Conservation (phyloP, 2,329 filamentous ascomycete genomes). For the Colletotrichum sp. region DNA sequence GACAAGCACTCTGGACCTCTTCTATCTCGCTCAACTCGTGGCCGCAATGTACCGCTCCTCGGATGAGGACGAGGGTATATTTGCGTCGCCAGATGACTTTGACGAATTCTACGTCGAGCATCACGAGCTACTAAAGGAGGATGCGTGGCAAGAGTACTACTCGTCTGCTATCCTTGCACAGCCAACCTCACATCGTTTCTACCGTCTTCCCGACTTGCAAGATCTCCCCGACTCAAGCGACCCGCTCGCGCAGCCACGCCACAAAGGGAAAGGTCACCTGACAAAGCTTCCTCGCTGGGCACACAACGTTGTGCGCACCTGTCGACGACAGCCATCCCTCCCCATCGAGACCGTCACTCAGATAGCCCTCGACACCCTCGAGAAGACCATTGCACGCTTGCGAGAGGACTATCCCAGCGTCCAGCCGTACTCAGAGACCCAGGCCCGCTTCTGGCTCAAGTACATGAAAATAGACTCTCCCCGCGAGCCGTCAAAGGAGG, state of each 20-base stretch:
- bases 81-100: neutral
- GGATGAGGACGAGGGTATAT: neutral
- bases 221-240: slow-evolving; percentile 12
- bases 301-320: neutral
- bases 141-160: neutral
- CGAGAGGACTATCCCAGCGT: neutral
- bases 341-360: neutral
- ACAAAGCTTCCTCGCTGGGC: slow-evolving; percentile 12
- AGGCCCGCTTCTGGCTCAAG: slow-evolving; percentile 10
- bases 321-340: neutral
- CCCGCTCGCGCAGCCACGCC: neutral
- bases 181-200: slow-evolving; percentile 10
- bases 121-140: neutral
- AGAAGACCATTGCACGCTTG: neutral
- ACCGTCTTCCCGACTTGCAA: slow-evolving; percentile 16
- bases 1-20: slow-evolving; percentile 16
- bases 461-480: neutral
- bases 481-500: neutral
- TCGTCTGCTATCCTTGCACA: slow-evolving; percentile 25
- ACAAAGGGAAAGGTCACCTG: neutral
- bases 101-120: slow-evolving; percentile 12
- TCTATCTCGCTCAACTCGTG: slow-evolving; percentile 18
- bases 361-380: neutral
- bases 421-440: slow-evolving; percentile 1
- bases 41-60: slow-evolving; percentile 13